A percentile compares a stretch with the other conserved stretches of the same genome.
phyloP scores from a whole-genome alignment of 768 basidiomycete genomes.

The Naganishia vishniacii region DNA sequence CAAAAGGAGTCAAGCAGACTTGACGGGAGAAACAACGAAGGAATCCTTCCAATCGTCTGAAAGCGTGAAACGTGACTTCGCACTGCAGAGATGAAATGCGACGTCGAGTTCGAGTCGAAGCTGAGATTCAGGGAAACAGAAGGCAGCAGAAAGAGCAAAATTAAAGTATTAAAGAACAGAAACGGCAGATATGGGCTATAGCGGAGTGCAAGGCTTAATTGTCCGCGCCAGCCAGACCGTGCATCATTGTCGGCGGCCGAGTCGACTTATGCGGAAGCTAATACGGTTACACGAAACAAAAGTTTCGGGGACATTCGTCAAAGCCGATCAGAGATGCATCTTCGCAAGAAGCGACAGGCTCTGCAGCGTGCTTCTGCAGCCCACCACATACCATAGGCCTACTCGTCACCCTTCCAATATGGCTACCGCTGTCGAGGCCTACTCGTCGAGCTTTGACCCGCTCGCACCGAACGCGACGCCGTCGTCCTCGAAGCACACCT shows the following conservation, averaged over 20 bases:
- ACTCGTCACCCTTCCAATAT: background rate
- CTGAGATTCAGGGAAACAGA: too few species aligned
- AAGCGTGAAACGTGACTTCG: too few species aligned
- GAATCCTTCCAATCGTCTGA: too few species aligned
- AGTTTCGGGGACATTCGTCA: slow-evolving; percentile 21
- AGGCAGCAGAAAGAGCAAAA: too few species aligned
- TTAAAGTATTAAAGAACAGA: too few species aligned
- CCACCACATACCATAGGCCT: background rate
- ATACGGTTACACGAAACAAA: background rate
- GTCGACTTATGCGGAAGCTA: background rate
- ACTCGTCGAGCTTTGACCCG: slow-evolving; percentile 24
- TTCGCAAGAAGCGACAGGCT: background rate
- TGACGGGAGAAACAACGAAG: too few species aligned
- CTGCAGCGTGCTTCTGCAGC: background rate
- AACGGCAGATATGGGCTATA: too few species aligned
- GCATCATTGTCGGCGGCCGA: background rate
- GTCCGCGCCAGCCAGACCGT: background rate
- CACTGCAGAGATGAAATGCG: too few species aligned
- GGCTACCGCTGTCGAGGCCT: slow-evolving; percentile 8
- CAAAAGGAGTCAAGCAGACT: too few species aligned
- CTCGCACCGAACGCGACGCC: slow-evolving; percentile 25
- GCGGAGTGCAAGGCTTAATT: too few species aligned
- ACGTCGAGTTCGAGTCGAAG: too few species aligned
- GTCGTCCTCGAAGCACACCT: slow-evolving; percentile 48
- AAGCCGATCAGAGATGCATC: background rate